Conservation (phyloP, 208 protist genomes). For the Entamoeba invadens region DNA sequence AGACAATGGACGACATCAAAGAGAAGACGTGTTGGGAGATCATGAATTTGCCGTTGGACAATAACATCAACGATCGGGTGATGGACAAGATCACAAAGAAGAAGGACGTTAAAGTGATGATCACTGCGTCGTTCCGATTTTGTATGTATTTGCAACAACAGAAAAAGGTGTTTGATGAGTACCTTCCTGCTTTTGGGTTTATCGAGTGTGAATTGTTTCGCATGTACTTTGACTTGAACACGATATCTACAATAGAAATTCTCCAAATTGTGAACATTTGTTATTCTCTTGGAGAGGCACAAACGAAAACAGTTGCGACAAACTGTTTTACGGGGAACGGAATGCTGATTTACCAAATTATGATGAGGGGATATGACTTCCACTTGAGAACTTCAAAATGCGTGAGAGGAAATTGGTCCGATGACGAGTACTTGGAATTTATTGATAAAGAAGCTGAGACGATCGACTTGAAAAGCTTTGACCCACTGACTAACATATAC, state of each 20-base stretch:
- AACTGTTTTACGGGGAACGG: neutral
- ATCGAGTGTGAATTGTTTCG: neutral
- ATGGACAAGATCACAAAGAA: neutral
- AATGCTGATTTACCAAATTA: neutral
- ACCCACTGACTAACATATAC: neutral
- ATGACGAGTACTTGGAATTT: neutral
- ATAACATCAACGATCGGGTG: neutral
- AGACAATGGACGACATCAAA: neutral
- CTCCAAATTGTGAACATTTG: neutral
- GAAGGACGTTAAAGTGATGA: neutral
- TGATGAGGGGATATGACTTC: neutral
- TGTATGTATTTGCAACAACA: neutral
- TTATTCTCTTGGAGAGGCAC: neutral
- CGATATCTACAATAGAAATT: neutral
- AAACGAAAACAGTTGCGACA: neutral
- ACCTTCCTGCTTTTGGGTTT: neutral
- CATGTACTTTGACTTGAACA: neutral
- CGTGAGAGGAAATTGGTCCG: neutral
- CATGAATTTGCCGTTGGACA: neutral
- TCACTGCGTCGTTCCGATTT: neutral
- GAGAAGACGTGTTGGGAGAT: neutral
- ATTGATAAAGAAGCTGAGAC: neutral
- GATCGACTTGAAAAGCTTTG: neutral
- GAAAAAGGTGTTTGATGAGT: neutral
- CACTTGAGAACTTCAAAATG: neutral